phyloP scores from a whole-genome alignment of 1,139 yeast species.

The Diutina catenulata region DNA sequence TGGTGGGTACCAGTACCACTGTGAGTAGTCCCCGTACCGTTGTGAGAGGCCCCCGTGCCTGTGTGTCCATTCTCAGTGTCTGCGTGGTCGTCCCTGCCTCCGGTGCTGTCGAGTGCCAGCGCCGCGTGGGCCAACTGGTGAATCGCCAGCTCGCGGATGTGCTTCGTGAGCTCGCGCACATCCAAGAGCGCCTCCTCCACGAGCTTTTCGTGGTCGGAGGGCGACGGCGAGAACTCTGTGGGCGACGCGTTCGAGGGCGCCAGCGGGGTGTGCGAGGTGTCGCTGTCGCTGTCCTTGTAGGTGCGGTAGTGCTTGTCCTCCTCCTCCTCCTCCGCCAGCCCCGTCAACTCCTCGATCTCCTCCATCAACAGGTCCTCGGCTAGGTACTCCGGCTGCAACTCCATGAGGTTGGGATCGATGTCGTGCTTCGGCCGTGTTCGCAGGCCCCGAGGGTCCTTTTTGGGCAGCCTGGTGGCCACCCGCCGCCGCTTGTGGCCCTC shows the following conservation, averaged over 20 bases:
- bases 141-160: constrained; percentile 26
- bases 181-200: constrained; percentile 60
- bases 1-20: too few relatives aligned
- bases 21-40: too few relatives aligned
- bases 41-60: too few relatives aligned
- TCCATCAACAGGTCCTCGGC: neutral
- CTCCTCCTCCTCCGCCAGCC: too few relatives aligned
- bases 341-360: neutral
- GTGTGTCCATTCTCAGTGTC: too few relatives aligned
- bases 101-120: constrained; percentile 12
- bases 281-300: neutral
- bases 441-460: too few relatives aligned
- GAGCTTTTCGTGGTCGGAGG: constrained; percentile 40
- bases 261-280: neutral
- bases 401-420: too few relatives aligned
- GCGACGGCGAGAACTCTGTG: neutral
- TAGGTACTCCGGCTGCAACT: neutral
- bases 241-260: neutral
- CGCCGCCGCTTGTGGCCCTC: neutral
- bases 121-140: constrained; percentile 24
- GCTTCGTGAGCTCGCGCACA: constrained; percentile 47
- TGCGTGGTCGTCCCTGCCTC: too few relatives aligned
- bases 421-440: too few relatives aligned
- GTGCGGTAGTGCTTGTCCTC: too few relatives aligned
- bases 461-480: neutral